Base-by-base conservation (phyloP, 441 rosid species). In the Aquilaria agallochum region DNA sequence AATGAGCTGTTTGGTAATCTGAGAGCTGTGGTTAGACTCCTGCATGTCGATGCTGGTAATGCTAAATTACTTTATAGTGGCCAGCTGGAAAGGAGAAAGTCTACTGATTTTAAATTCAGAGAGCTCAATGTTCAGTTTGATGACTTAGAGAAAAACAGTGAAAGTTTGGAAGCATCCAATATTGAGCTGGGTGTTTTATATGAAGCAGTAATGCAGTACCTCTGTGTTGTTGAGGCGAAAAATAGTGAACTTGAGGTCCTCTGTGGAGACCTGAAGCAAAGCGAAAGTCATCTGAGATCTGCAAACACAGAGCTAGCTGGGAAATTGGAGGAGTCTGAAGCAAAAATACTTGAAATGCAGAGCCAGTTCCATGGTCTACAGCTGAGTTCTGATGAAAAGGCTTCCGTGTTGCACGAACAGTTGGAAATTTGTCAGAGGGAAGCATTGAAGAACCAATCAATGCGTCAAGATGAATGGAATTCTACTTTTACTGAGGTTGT, bases 131-230 rank as follows among this genome's bases (percentile, higher is more conserved):
- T 66, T 62, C 76, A 80, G 67, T 63, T 65, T 71, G 90, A 81
- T 58, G 72, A 79, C 67, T 75, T 86, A 75, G 70, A 76, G 74
- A 83, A 80, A 51, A 77, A 83, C 72, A 64, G 58, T 59, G 69
- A 75, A 68, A 60, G 53, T 76, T 69, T 86, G 36, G 96, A 88
- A 83, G 85, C 81, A 59, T 72, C 70, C 58, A 73, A 56, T 65
- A 80, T 90, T 66, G 90, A 88, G 80, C 73, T 82, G 61, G 81
- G 63, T 58, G 76, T 95, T 76, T 76, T 81, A 48, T 78, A 74
- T 70, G 97, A 90, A 81, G 88, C 78, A 68, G 55, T 76, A 55
- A 90, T 82, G 78, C 85, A 84, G 55, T 80, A 80, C 50, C 61
- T 76, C 30, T 73, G n/a, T 60, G 72, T 36, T 65, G 50, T 81